phyloP scores from a whole-genome alignment of 768 basidiomycete species.

The Hirschioporus abietinus region DNA sequence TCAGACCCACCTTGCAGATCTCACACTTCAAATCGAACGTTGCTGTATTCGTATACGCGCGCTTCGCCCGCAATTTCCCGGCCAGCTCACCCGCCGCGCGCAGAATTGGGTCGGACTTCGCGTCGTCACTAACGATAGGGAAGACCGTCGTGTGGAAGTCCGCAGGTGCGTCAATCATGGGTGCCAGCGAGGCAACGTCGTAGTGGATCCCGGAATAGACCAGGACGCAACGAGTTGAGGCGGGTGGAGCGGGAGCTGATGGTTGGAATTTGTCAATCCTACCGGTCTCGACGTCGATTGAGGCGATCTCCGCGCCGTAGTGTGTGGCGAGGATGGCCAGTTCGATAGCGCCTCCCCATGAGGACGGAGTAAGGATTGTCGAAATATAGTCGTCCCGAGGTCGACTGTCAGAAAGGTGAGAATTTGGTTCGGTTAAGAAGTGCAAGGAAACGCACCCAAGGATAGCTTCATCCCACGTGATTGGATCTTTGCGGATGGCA shows the following conservation, averaged over 20 bases:
- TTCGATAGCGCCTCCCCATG: conserved; percentile 98
- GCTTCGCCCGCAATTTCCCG: conserved; percentile 62
- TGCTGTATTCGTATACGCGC: conserved; percentile 85
- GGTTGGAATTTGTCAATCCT: conserved; percentile 79
- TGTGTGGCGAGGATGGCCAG: conserved; percentile 79
- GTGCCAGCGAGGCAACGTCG: conserved; percentile 83
- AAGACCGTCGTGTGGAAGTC: conserved; percentile 92
- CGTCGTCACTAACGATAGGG: conserved; percentile 47
- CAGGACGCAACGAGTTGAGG: conserved; percentile 53
- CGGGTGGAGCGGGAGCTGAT: conserved; percentile 33
- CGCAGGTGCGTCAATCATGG: conserved; percentile 62
- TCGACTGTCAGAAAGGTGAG: conserved; percentile 33
- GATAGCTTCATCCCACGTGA: conserved; percentile 78
- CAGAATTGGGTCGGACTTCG: conserved; percentile 44
- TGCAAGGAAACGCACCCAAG: conserved; percentile 54
- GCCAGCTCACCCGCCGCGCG: conserved; percentile 68
- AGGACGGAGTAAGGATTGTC: conserved; percentile 71
- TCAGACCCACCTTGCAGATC: conserved; percentile 79
- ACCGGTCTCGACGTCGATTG: conserved; percentile 89
- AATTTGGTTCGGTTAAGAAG: background rate
- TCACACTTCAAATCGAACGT: conserved; percentile 90
- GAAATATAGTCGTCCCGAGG: conserved; percentile 66
- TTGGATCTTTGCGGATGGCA: conserved; percentile 65
- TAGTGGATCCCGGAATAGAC: conserved; percentile 97
- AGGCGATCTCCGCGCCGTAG: conserved; percentile 81